phyloP scores from a whole-genome alignment of 2,329 filamentous ascomycete species.

The Chrysoporthe deuterocubensis region DNA sequence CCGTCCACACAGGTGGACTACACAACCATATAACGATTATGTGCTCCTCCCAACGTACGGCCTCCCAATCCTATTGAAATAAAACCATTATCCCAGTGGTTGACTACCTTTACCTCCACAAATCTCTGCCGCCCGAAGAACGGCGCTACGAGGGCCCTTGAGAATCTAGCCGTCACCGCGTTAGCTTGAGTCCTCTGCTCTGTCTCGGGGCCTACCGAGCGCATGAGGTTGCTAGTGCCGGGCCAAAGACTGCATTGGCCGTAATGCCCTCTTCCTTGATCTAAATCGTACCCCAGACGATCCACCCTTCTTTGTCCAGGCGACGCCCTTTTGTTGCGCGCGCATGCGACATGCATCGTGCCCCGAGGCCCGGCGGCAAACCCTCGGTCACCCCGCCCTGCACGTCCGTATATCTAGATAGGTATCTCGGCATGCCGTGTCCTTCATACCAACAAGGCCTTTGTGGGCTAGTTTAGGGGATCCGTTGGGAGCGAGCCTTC shows the following conservation, averaged over 20 bases:
- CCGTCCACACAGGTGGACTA: no score
- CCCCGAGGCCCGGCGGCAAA: not conserved
- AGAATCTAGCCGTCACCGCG: not conserved
- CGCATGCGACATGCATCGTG: not conserved
- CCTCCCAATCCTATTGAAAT: not conserved
- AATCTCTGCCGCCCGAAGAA: slow-evolving; percentile 22
- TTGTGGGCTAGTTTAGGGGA: no score
- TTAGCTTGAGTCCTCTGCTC: slow-evolving; percentile 22
- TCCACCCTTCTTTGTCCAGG: no score
- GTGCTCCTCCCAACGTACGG: no score
- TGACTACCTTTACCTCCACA: slow-evolving; percentile 27
- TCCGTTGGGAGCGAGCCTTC: no score
- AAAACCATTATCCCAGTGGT: slow-evolving; percentile 36
- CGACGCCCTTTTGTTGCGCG: no score
- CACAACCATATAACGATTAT: no score
- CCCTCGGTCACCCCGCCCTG: not conserved
- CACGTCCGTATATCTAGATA: no score
- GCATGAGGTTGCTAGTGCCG: slow-evolving; percentile 31
- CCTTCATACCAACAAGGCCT: no score
- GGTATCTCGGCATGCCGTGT: no score
- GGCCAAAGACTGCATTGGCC: slow-evolving; percentile 30
- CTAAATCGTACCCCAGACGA: slow-evolving; percentile 21
- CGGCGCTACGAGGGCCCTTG: not conserved
- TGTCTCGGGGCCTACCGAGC: slow-evolving; percentile 30
- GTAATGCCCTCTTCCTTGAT: slow-evolving; percentile 32